Evolutionary conservation across 2,329 filamentous ascomycete species (phyloP).

Genomic region (Sporothrix pseudoabietina): DNA sequence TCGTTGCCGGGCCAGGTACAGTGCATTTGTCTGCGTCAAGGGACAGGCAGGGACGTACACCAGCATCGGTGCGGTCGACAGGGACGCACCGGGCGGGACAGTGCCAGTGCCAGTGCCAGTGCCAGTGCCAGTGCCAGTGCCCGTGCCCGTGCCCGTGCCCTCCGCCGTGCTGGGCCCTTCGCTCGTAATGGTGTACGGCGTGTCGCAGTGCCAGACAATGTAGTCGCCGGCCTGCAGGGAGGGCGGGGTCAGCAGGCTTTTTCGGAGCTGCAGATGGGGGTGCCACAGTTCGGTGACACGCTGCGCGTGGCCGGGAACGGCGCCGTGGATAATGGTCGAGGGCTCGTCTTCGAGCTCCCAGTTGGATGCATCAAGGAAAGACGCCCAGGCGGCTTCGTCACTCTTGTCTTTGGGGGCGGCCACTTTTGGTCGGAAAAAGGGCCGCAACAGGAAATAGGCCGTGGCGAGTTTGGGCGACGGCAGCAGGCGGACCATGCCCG

Average conservation of each 20-base stretch:
- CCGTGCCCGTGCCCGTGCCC: too few relatives aligned
- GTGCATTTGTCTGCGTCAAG: conserved; percentile 59
- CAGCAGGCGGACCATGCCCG: conserved; percentile 51
- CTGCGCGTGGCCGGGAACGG: conserved; percentile 60
- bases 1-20: conserved; percentile 59
- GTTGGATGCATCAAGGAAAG: conserved; percentile 53
- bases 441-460: conserved; percentile 53
- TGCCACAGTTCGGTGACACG: conserved; percentile 61
- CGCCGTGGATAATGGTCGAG: conserved; percentile 60
- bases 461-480: conserved; percentile 53
- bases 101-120: not conserved
- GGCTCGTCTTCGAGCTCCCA: conserved; percentile 52
- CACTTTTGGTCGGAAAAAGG: conserved; percentile 54
- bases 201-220: conserved; percentile 61
- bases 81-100: not conserved
- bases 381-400: conserved; percentile 45
- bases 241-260: conserved; percentile 58
- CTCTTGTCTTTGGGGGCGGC: conserved; percentile 28
- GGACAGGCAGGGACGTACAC: conserved; percentile 59
- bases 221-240: conserved; percentile 59
- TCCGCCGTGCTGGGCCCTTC: conserved; percentile 42
- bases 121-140: not conserved
- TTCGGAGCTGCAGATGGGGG: conserved; percentile 56
- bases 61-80: conserved; percentile 50
- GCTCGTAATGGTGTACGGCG: conserved; percentile 59